Base-by-base conservation (phyloP, 805 yeast genomes). In the Priceomyces castillae region DNA sequence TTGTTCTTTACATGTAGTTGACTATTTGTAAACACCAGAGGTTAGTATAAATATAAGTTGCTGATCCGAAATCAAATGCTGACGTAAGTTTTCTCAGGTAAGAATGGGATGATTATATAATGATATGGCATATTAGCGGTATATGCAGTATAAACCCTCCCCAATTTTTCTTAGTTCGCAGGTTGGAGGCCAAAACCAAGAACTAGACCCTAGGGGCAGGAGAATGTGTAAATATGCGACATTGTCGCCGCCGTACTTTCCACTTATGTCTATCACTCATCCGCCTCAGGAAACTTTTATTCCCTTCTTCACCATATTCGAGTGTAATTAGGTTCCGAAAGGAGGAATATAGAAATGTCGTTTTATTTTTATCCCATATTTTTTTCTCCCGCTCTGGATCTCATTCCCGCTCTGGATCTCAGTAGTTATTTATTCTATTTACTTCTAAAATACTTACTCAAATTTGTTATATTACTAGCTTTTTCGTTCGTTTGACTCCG, bases 261-360 rank as follows among this genome's bases (percentile, higher is more conserved):
- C 31, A 9, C 31, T 28, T 28, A 28, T 28, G 31, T 28, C 5
- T 12, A n/a, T 28, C 10, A 28, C 15, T 11, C 15, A 6, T 12
- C 31, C 31, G 12, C 31, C 31, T 28, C 31, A 12, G 31, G 31
- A 12, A 28, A 11, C 31, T 5, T n/a, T 11, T 11, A 5, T 28
- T 11, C 7, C 31, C n/a, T 11, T 11, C 5, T 28, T 5, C 15
- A 28, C 31, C 15, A 28, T 22, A 28, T 6, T 11, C 10, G 31
- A n/a, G 10, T 11, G 31, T 28, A 28, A 28, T 28, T 28, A 28
- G 7, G 10, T 28, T 28, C 31, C 31, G 15, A 28, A 28, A 28
- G 31, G 7, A 20, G 15, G n/a, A n/a, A n/a, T n/a, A n/a, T n/a
- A 20, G 37, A 22, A 34, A 34, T 34, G 37, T 34, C 37, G 37